Evolutionary conservation across 2,329 filamentous ascomycete genomes (phyloP), one percentile per base, ranked within the genome.

Genomic region (Fusarium lyarnte): DNA sequence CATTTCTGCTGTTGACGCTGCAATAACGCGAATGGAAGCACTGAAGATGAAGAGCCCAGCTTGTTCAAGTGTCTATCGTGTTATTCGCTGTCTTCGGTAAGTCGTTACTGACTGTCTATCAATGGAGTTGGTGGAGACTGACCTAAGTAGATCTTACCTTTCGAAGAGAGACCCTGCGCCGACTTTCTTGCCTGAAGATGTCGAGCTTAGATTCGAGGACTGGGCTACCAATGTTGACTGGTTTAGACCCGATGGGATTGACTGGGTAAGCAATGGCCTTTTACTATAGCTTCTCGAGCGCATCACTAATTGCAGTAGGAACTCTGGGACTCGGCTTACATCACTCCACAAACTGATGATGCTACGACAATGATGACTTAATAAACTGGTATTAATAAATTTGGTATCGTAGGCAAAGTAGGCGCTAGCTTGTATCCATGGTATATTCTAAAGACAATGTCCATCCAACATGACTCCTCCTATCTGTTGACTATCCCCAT

Each of bases 221-320:
- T 67, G 64, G 64, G 64, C 63, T 2, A 67, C 35, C 13, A 67
- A 62, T 9, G 64, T 67, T 2, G 64, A 67, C 29, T 67, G 64
- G 64, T 67, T 67, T 3, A 33, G 63, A 9, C 64, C 64, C 0
- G 64, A 67, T 25, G 36, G 63, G 4, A 67, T 67, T 38, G 64
- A 67, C n/a, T 67, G 64, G 64, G 64, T 67, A n/a, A 27, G 45
- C 21, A 13, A 27, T 13, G 5, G 2, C 8, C 2, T 31, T 31
- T 31, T 11, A 31, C 31, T 1, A 1, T 8, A 4, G 2, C 12
- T 9, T 13, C 0, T 2, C 1, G 1, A 16, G 8, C 3, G 1
- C 3, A 4, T 0, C 13, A 1, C 63, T 67, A 17, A 67, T 7
- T 33, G 6, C 0, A 5, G 3, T 17, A 67, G 64, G 63, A 31